These are phyloP conservation scores for Fusarium sp. DNA, from an alignment of 2,329 filamentous ascomycete species.

Conservation along the genomic window DNA sequence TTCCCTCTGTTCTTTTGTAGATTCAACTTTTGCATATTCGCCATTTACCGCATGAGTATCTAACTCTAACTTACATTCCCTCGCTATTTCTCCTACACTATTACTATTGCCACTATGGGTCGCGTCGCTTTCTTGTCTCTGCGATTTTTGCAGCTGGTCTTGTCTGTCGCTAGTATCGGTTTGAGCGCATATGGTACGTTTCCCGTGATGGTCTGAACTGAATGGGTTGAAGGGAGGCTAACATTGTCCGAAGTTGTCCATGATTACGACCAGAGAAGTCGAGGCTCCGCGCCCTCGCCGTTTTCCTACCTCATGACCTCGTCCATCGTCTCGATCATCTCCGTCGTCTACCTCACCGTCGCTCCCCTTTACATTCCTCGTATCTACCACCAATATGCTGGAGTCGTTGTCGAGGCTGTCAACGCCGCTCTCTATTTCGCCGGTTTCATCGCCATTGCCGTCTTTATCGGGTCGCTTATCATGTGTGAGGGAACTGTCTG, in stretches of 20 bases:
- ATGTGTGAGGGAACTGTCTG: constrained; percentile 71
- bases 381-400: constrained; percentile 61
- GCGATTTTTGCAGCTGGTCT: constrained; percentile 42
- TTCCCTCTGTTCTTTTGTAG: not conserved
- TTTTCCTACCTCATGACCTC: constrained; percentile 70
- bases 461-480: constrained; percentile 66
- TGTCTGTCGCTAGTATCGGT: constrained; percentile 43
- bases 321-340: constrained; percentile 66
- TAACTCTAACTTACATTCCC: not conserved
- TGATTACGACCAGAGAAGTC: constrained; percentile 67
- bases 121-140: constrained; percentile 33
- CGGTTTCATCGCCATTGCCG: constrained; percentile 68
- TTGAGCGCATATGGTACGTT: constrained; percentile 44
- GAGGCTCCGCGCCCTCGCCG: constrained; percentile 64
- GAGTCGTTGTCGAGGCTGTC: constrained; percentile 61
- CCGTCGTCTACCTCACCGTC: constrained; percentile 65
- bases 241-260: constrained; percentile 61
- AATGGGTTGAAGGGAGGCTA: constrained; percentile 1
- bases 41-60: not conserved
- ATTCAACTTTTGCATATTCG: not conserved
- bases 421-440: constrained; percentile 70
- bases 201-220: not conserved
- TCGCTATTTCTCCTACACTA: constrained; percentile 3
- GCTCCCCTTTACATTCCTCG: constrained; percentile 59
- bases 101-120: constrained; percentile 33